These are phyloP conservation scores for Croton laevigatus DNA, from an alignment of 441 rosid genomes.

Conservation along the genomic window DNA sequence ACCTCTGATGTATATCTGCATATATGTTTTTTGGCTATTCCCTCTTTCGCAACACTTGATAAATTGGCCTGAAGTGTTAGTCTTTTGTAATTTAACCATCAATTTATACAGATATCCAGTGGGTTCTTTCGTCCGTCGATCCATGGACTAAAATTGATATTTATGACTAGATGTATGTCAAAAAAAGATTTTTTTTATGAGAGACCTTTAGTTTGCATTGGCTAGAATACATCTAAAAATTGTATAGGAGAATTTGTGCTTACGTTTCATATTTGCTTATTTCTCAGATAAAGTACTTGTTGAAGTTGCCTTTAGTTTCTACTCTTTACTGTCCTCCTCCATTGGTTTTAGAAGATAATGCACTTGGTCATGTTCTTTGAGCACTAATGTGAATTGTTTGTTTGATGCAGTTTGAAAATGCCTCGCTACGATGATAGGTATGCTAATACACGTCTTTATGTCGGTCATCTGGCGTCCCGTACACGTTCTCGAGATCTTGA, in stretches of 20 bases:
- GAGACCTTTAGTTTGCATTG: neutral
- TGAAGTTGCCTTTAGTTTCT: neutral
- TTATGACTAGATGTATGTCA: neutral
- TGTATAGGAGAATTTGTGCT: too few species aligned
- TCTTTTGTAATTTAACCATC: neutral
- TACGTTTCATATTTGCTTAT: neutral
- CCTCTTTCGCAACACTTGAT: too few species aligned
- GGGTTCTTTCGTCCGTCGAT: too few species aligned
- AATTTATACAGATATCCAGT: neutral
- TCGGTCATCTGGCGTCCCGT: constrained; percentile 61
- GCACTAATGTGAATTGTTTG: neutral
- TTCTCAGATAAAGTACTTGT: neutral
- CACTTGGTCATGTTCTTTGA: neutral
- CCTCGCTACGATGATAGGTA: constrained; percentile 53
- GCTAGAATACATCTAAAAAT: neutral
- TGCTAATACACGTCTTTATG: constrained; percentile 62
- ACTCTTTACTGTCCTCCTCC: neutral
- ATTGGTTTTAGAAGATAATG: neutral
- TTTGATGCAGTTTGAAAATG: constrained; percentile 44
- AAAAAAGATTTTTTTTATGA: neutral
- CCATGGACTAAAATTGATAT: neutral
- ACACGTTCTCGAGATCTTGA: constrained; percentile 81
- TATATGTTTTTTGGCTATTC: too few species aligned
- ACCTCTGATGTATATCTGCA: neutral
- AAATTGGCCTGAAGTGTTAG: neutral